These are phyloP conservation scores for Bassia scoparia DNA, from an alignment of 148 eudicot genomes.

Conservation along the genomic window DNA sequence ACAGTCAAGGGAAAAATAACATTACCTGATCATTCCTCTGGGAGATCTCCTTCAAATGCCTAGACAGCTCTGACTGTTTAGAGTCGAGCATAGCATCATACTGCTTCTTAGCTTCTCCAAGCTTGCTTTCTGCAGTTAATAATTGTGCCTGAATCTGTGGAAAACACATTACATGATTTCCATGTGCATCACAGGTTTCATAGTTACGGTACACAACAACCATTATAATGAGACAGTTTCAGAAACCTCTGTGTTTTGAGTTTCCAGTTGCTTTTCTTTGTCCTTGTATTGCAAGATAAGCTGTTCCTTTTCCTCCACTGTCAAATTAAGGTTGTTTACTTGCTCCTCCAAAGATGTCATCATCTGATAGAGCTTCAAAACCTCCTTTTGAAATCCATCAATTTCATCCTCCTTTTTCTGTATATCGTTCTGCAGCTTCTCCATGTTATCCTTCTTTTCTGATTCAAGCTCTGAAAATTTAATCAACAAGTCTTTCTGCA, in stretches of 20 bases:
- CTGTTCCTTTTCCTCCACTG: slow-evolving; percentile 62
- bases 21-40: slow-evolving; percentile 88
- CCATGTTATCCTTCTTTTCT: slow-evolving; percentile 47
- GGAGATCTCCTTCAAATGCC: slow-evolving; percentile 91
- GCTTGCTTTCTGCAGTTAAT: slow-evolving; percentile 60
- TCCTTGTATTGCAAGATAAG: slow-evolving; percentile 47
- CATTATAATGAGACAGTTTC: slow-evolving; percentile 4
- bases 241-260: slow-evolving; percentile 62
- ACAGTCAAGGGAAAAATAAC: slow-evolving; percentile 1
- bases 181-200: slow-evolving; percentile 13
- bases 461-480: slow-evolving; percentile 52
- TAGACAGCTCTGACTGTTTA: slow-evolving; percentile 79
- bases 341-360: slow-evolving; percentile 50
- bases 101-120: slow-evolving; percentile 72
- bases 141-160: slow-evolving; percentile 55
- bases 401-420: slow-evolving; percentile 58
- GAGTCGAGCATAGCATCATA: slow-evolving; percentile 80
- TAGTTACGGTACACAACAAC: not conserved
- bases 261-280: slow-evolving; percentile 60
- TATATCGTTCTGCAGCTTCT: slow-evolving; percentile 54
- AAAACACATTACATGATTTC: slow-evolving; percentile 16
- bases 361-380: slow-evolving; percentile 44
- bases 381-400: slow-evolving; percentile 47
- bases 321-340: slow-evolving; percentile 39
- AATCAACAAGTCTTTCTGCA: slow-evolving; percentile 63